Percentiles rank a stretch among this genome's conserved stretches.
phyloP scores from a whole-genome alignment of 1,139 yeast genomes.

The Zhuliangozyma parablackwelliae region DNA sequence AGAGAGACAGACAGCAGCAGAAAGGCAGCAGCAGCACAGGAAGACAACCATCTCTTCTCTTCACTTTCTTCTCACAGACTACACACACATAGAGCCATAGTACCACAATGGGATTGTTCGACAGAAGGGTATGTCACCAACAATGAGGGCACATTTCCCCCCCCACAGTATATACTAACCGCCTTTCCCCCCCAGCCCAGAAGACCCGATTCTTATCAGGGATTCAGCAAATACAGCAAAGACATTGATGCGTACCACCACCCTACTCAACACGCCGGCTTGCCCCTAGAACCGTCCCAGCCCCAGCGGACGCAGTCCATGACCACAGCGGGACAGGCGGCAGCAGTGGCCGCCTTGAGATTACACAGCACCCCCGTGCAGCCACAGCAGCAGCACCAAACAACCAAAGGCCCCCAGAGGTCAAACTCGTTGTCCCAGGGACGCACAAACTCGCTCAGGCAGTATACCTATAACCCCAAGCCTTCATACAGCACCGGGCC shows the following conservation, averaged over 20 bases:
- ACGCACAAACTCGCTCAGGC: constrained; percentile 29
- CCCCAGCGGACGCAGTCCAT: constrained; percentile 19
- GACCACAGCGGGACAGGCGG: constrained; percentile 40
- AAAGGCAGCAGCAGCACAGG: no score
- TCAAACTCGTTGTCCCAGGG: constrained; percentile 14
- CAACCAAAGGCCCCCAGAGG: constrained; percentile 8
- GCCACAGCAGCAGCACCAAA: constrained; percentile 11
- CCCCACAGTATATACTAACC: no score
- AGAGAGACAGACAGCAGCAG: no score
- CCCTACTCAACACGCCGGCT: constrained; percentile 18
- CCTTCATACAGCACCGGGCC: constrained; percentile 33
- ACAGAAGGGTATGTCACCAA: no score
- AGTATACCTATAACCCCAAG: constrained; percentile 38
- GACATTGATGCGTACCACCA: constrained; percentile 26
- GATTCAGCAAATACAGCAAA: constrained; percentile 35
- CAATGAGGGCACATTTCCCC: no score
- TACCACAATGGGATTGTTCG: no score
- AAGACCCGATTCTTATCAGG: constrained; percentile 22
- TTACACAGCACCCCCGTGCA: constrained; percentile 20
- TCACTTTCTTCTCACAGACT: no score
- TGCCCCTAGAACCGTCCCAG: constrained; percentile 12
- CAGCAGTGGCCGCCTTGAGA: constrained; percentile 41
- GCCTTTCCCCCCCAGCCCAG: constrained; percentile 1
- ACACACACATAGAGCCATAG: no score
- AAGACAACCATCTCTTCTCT: no score